Evolutionary conservation across 2,329 filamentous ascomycete species (phyloP).

Genomic region (Colletotrichum truncatum): DNA sequence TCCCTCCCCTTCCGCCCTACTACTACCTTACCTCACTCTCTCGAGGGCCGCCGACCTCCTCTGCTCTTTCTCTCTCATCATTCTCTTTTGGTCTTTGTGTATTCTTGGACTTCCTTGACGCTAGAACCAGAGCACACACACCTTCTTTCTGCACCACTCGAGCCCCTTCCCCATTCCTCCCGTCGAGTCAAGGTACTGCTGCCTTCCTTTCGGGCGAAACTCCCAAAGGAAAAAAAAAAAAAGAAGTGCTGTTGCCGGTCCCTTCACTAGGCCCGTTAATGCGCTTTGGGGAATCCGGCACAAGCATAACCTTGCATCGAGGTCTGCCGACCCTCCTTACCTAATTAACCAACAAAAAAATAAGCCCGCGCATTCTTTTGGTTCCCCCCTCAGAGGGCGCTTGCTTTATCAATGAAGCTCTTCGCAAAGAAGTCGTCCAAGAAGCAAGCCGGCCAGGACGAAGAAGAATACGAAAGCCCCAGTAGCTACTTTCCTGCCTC

Average conservation of each 20-base stretch:
- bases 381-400: conserved; percentile 27
- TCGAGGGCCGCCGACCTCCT: not conserved
- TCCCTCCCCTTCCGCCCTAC: not conserved
- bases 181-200: conserved; percentile 16
- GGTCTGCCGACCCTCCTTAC: conserved; percentile 35
- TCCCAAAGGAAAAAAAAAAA: conserved; percentile 21
- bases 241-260: conserved; percentile 8
- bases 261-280: conserved; percentile 31
- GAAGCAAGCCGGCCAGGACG: conserved; percentile 45
- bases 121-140: not conserved
- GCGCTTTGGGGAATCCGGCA: conserved; percentile 26
- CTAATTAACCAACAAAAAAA: conserved; percentile 36
- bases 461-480: conserved; percentile 44
- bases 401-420: conserved; percentile 57
- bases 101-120: conserved; percentile 11
- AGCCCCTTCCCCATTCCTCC: not conserved
- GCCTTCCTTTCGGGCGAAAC: not conserved
- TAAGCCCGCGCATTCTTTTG: conserved; percentile 29
- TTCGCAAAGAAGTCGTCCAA: conserved; percentile 58
- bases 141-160: not conserved
- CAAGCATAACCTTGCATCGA: conserved; percentile 34
- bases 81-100: conserved; percentile 2
- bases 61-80: not conserved
- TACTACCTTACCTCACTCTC: not conserved
- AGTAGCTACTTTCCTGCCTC: conserved; percentile 38